Base-by-base conservation (phyloP, 805 yeast species). In the Suhomyces faveliae region DNA sequence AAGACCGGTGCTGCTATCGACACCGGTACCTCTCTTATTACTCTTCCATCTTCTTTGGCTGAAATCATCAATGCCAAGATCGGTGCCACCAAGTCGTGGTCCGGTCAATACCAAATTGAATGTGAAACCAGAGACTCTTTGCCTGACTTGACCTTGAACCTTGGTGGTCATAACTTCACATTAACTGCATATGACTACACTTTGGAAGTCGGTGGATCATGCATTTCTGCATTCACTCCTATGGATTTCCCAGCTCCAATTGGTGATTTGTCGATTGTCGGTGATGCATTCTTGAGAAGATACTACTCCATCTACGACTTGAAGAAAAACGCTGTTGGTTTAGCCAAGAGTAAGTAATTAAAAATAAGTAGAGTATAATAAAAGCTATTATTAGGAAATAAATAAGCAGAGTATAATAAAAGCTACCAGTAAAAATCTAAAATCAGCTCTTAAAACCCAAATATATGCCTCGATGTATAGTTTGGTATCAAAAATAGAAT, bases 161-260 rank as follows among this genome's bases (percentile, higher is more conserved):
- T 94, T 57, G 84, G 81, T 50, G 98, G 98, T 55, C 78, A 86
- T 76, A 89, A 92, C 77, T 94, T 91, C 77, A 87, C 96, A 45
- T 83, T 94, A 65, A 64, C 85, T 53, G 85, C 99, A 35, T 84
- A 82, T 64, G 99, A 94, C 68, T 94, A 94, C 79, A 89, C 92
- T 50, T 79, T 94, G 70, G 98, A 94, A 71, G 87, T 89, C 35
- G 82, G 94, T 50, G 99, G 98, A 38, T 83, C 96, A 39, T 94
- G 99, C 79, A 86, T 92, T 61, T 91, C 97, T 50, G 96, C 96
- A 6, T 88, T 94, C 78, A 90, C 96, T 35, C 96, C 96, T 60
- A 83, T 94, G 92, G 99, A 94, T 67, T 82, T 94, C 83, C 98
- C 98, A 46, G 89, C 84, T 61, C 97, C 97, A 53, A 85, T 92